Evolutionary conservation across 495 filamentous ascomycete species (phyloP).

Genomic region (Penicillium atrosanguineum): DNA sequence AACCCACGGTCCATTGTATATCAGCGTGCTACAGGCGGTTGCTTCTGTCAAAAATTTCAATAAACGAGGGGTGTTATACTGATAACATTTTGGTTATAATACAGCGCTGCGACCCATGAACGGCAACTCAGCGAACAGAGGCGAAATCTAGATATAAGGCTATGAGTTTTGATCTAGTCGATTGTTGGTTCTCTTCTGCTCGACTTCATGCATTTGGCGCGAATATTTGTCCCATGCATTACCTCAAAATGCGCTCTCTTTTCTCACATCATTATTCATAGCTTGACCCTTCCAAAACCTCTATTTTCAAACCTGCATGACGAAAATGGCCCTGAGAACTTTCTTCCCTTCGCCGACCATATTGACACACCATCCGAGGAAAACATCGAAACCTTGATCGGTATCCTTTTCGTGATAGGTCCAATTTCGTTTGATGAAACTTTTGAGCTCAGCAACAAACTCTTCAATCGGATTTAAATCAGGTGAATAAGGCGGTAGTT

Average conservation of each 20-base stretch:
- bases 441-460: no score
- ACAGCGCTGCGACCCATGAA: slow-evolving; percentile 1
- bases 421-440: no score
- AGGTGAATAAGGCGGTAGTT: no score
- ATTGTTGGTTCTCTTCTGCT: neutral
- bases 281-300: neutral
- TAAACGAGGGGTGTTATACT: slow-evolving; percentile 4
- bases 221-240: neutral
- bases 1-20: slow-evolving; percentile 3
- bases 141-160: neutral
- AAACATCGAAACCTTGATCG: no score
- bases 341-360: no score
- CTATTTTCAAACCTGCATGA: neutral
- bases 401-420: no score
- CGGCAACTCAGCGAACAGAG: neutral
- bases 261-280: slow-evolving; percentile 2
- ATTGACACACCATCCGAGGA: no score
- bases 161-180: slow-evolving; percentile 1
- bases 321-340: no score
- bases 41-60: slow-evolving; percentile 4
- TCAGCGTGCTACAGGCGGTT: neutral
- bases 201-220: neutral
- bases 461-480: no score
- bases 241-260: slow-evolving; percentile 4
- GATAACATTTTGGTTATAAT: slow-evolving; percentile 1